Evolutionary conservation across 169 alveolate genomes (phyloP), one percentile per base, ranked within the genome.

Genomic region (Cryptosporidium ryanae): DNA sequence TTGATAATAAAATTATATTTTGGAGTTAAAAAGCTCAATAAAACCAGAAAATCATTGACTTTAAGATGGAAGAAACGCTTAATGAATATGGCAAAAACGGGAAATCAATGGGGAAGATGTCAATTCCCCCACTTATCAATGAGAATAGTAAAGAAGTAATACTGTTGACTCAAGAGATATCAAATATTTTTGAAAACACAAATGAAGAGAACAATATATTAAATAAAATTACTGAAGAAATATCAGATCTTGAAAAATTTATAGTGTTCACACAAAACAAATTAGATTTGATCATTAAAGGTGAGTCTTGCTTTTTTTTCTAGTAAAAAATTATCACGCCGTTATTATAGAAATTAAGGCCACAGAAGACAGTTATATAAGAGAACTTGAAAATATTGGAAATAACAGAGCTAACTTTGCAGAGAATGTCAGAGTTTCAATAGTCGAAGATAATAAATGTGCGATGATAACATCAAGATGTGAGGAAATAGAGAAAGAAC

Each of bases 401-500:
- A 59, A 59, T 55, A 46, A 32, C 18, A 32, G 34, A 34, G 2
- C 23, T 8, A 68, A 52, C 6, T n/a, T 10, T 32, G 7, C 21
- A 38, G 46, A 38, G 8, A 59, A 13, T 34, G 71, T 6, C 7
- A 44, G 23, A 23, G 17, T n/a, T 44, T 44, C 59, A 2, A 44
- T 2, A 18, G 25, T 18, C 12, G 76, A 76, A 59, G 67, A 61
- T 25, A 68, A 68, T 15, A 29, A 32, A 32, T 44, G 21, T 76
- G 44, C 34, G 5, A 15, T 43, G 0, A 23, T 76, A 7, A n/a
- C 87, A 13, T 27, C 18, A 34, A 59, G 46, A 43, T 76, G 87
- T 18, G 87, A 76, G 64, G 87, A 76, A 55, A 43, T 76, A 23
- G 87, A 76, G 49, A 32, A n/a, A 23, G 87, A 76, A 46, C 59